Evolutionary conservation across 805 yeast species (phyloP), one percentile per base, ranked within the genome.

Genomic region (Candida glaebosa): DNA sequence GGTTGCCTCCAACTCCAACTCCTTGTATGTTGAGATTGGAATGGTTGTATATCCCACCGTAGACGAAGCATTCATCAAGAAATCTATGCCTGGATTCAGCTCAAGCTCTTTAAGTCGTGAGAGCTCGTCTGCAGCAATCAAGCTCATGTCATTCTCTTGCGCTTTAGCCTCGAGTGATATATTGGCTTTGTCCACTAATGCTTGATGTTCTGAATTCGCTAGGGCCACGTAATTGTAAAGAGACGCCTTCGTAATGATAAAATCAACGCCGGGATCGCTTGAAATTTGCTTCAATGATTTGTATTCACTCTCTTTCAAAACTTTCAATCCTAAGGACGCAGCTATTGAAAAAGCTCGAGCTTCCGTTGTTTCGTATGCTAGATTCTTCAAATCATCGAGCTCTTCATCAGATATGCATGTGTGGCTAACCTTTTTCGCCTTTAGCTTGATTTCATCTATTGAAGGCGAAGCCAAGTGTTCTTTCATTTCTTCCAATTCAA

Each of bases 391-490:
- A 4, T 24, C 41, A 0, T 46, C 35, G 25, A 48, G 56, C 9
- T 46, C 50, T 9, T 38, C 48, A n/a, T 14, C 16, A 26, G 38
- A 26, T 17, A 46, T 22, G 9, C 44, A 2, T 50, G 46, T 1
- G 57, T 77, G 40, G 93, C 96, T 1, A 65, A 24, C 3, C 3
- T 38, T 31, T 18, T 34, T 30, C 14, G 48, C 42, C 18, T 43
- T 42, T 22, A 31, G 36, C 31, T 37, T 34, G 17, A 19, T 28
- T 18, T 15, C 30, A 7, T 37, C 41, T 16, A 45, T n/a, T 14
- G 41, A 46, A 25, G 39, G 31, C 18, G 39, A 38, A 15, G 38
- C 44, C 9, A 46, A 39, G 15, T 34, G 24, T 15, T 43, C 28
- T 9, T 19, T 31, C 18, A 18, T 38, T 3, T 30, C 14, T 3